Evolutionary conservation across 2,329 filamentous ascomycete genomes (phyloP).

Genomic region (Chalara sp.): DNA sequence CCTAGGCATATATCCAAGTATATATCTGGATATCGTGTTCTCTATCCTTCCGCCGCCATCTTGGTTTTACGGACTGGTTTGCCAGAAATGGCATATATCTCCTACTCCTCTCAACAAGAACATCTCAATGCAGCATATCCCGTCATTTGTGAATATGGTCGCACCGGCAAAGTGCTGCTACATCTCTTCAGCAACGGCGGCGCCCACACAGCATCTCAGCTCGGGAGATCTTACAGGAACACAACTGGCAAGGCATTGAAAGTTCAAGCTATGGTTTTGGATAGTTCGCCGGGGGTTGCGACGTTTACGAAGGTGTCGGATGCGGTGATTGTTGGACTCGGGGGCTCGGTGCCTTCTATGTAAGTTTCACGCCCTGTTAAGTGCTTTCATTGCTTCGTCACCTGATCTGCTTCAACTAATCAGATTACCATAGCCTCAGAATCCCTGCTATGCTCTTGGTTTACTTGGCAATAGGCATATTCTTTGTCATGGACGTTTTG

Average conservation of each 20-base stretch:
- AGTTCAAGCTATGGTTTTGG: conserved; percentile 33
- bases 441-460: conserved; percentile 6
- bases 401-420: too few species aligned
- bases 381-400: too few species aligned
- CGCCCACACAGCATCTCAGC: conserved; percentile 29
- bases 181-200: conserved; percentile 47
- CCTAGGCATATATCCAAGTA: conserved; percentile 40
- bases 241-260: conserved; percentile 30
- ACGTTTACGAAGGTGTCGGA: conserved; percentile 10
- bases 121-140: conserved; percentile 33
- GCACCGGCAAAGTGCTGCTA: conserved; percentile 26
- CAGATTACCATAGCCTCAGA: background rate
- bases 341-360: too few species aligned
- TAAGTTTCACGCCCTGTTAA: too few species aligned
- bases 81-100: conserved; percentile 34
- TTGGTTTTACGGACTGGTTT: conserved; percentile 44
- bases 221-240: conserved; percentile 31
- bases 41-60: conserved; percentile 38
- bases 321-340: background rate
- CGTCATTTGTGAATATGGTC: conserved; percentile 22
- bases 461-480: background rate
- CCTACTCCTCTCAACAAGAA: conserved; percentile 29
- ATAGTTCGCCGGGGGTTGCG: conserved; percentile 35
- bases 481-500: too few species aligned
- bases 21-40: conserved; percentile 33